Base-by-base conservation (phyloP, 1,284 basidiomycete species). In the Apiotrichum akiyoshidainum region DNA sequence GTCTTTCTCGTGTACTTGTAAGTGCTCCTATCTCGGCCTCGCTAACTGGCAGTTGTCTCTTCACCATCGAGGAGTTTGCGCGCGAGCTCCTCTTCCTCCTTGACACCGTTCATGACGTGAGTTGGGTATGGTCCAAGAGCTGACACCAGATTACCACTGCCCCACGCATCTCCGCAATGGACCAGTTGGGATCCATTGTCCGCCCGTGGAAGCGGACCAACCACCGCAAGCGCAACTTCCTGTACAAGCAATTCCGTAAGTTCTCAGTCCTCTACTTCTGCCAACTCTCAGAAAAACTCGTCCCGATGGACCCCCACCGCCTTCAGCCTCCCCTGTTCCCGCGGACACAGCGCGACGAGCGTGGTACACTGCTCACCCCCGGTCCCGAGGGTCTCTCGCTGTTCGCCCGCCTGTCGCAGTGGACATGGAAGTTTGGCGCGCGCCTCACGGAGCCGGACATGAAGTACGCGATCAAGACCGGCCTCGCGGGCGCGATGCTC, bases 1-100 rank as follows among this genome's bases (percentile, higher is more conserved):
- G 83, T 96, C 5, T 93, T 95, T 72, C 75, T 92, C 26, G 87
- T 94, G 7, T 95, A 94, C 73, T 94, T 92, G 91, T 92, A 64
- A 71, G 90, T 16, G 26, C 2, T 54, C 34, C 10, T 12, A 17
- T 14, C 1, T 14, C 19, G 19, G 1, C 0, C 2, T 48, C 33
- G n/a, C 68, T 60, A 41, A 74, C 79, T 90, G 53, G 22, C 63
- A 93, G 91, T 79, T 93, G 92, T 77, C 88, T 94, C 60, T 96
- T 95, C 76, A 94, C 91, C 0, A 76, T 95, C 46, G 91, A 96
- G 76, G 93, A 96, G 72, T 95, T 95, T 71, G 84, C 89, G 8
- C 80, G 83, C 59, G 93, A 96, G 73, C 78, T 94, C 48, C 81
- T 88, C 46, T 86, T 85, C 42, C 83, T 96, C 5, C 82, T 91